Evolutionary conservation across 2,329 filamentous ascomycete genomes (phyloP).

Genomic region (Cladosporium sp.): DNA sequence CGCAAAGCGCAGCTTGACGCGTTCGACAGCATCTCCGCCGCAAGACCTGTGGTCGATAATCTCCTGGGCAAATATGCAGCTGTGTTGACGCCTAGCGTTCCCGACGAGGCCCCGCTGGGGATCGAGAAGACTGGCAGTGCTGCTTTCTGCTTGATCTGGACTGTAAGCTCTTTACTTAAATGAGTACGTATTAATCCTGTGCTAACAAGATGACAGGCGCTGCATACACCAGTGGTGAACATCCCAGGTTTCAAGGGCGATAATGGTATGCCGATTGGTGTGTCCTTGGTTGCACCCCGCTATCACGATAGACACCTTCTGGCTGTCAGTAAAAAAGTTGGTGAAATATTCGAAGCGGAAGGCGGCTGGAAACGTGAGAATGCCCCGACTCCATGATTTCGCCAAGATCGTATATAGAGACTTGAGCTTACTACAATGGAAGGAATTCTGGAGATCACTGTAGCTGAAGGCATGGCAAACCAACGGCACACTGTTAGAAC

Average conservation of each 20-base stretch:
- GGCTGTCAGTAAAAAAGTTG: constrained; percentile 39
- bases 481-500: no score
- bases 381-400: neutral
- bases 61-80: constrained; percentile 51
- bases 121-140: constrained; percentile 52
- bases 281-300: constrained; percentile 48
- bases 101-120: constrained; percentile 57
- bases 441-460: no score
- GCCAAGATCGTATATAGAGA: neutral
- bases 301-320: constrained; percentile 45
- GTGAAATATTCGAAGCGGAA: constrained; percentile 36
- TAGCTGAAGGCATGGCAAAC: no score
- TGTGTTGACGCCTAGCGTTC: constrained; percentile 55
- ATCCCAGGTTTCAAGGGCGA: constrained; percentile 58
- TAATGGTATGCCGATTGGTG: constrained; percentile 56
- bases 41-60: constrained; percentile 53
- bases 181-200: neutral
- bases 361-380: constrained; percentile 29
- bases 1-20: constrained; percentile 49
- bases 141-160: constrained; percentile 49
- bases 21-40: constrained; percentile 51
- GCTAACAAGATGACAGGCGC: constrained; percentile 19
- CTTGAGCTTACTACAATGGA: no score
- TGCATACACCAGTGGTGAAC: constrained; percentile 62
- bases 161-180: constrained; percentile 19